A percentile compares a stretch with the other conserved stretches of the same genome.
Evolutionary conservation across 1,284 basidiomycete genomes (phyloP).

Genomic region (Sporisorium iseilematis-ciliati): DNA sequence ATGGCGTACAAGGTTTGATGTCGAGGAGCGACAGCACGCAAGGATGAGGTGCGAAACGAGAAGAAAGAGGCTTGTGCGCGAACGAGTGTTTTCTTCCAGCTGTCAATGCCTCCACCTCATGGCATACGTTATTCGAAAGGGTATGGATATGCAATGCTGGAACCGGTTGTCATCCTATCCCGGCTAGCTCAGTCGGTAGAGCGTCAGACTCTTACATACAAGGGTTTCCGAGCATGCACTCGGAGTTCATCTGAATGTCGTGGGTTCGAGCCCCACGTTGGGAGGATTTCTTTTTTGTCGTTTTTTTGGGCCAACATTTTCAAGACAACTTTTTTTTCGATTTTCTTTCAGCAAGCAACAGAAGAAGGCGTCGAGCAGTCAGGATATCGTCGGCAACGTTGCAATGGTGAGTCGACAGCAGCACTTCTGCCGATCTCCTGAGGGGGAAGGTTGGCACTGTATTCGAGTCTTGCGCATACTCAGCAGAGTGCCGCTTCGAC

Average conservation of each 20-base stretch:
- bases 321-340: background rate
- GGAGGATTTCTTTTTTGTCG: conserved; percentile 51
- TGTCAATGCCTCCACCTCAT: conserved; percentile 28
- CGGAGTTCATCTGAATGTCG: conserved; percentile 64
- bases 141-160: background rate
- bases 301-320: background rate
- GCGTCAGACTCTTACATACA: conserved; percentile 69
- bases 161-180: conserved; percentile 20
- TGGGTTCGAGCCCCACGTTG: conserved; percentile 69
- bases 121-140: background rate
- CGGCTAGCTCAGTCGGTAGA: conserved; percentile 71
- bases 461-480: no score
- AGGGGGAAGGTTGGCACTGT: no score
- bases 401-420: no score
- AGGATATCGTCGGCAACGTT: no score
- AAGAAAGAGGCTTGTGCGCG: conserved; percentile 12
- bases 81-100: conserved; percentile 8
- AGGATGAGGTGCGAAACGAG: no score
- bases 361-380: no score
- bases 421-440: no score
- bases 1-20: background rate
- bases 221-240: conserved; percentile 46
- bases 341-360: no score
- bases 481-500: no score
- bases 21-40: no score